Evolutionary conservation across 176 grass and related monocot species (phyloP).

Genomic region (Aegilops sharonensis): DNA sequence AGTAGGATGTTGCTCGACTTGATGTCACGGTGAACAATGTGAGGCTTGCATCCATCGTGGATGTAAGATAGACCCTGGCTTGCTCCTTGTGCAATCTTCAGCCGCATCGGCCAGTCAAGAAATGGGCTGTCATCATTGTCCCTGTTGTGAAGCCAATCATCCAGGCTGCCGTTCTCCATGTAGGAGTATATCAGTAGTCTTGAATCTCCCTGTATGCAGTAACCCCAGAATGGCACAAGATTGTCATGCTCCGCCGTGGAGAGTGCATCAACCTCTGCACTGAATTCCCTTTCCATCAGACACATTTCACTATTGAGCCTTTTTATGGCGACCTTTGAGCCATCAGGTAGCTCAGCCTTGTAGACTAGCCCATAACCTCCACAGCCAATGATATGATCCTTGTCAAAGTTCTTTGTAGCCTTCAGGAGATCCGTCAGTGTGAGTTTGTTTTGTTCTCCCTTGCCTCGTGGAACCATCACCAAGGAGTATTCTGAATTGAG

Average conservation of each 20-base stretch:
- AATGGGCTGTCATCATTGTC: constrained; percentile 9
- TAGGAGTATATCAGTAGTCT: constrained; percentile 69
- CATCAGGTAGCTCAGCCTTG: constrained; percentile 51
- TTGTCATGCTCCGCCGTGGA: constrained; percentile 57
- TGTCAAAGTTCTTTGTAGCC: constrained; percentile 64
- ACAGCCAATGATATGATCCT: constrained; percentile 60
- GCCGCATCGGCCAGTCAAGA: constrained; percentile 59
- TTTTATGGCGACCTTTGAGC: constrained; percentile 55
- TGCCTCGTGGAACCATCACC: constrained; percentile 13
- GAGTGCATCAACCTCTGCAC: constrained; percentile 55
- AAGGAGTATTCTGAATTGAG: constrained; percentile 24
- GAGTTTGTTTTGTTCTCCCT: constrained; percentile 14
- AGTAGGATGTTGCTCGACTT: constrained; percentile 84
- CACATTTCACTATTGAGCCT: constrained; percentile 50
- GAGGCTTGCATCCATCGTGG: constrained; percentile 62
- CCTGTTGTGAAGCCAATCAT: constrained; percentile 85
- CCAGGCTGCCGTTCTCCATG: constrained; percentile 87
- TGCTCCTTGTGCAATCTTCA: constrained; percentile 68
- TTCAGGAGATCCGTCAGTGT: constrained; percentile 51
- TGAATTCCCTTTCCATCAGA: constrained; percentile 67
- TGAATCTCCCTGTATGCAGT: constrained; percentile 54
- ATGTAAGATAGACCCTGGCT: constrained; percentile 55
- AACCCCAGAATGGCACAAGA: constrained; percentile 69
- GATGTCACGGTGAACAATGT: constrained; percentile 81
- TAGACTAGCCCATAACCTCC: constrained; percentile 76